These are phyloP conservation scores for Fusarium coicis DNA, from an alignment of 2,329 filamentous ascomycete genomes.

Conservation along the genomic window DNA sequence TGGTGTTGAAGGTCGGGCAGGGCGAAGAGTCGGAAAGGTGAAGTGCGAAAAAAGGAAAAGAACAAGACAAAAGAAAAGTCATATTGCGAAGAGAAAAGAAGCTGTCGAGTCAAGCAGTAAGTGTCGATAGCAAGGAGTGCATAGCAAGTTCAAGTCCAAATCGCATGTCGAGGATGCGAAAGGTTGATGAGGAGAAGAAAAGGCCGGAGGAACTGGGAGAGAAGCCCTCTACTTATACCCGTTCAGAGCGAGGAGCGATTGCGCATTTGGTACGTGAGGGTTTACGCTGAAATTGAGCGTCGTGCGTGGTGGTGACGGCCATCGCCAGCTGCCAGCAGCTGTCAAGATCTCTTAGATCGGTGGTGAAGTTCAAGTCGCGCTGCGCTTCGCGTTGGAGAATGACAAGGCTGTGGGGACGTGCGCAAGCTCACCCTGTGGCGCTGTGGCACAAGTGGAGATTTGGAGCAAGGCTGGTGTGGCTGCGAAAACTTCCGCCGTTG, in stretches of 20 bases:
- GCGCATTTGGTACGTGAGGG: background rate
- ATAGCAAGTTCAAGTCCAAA: conserved; percentile 11
- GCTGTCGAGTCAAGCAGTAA: conserved; percentile 2
- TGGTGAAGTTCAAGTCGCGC: conserved; percentile 10
- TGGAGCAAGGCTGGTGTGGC: conserved; percentile 36
- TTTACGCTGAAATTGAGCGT: background rate
- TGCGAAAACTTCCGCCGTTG: conserved; percentile 44
- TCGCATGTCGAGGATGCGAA: conserved; percentile 12
- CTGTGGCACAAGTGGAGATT: conserved; percentile 21
- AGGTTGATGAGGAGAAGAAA: background rate
- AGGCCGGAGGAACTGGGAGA: background rate
- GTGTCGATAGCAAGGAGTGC: conserved; percentile 9
- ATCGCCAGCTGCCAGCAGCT: background rate
- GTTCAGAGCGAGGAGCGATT: background rate
- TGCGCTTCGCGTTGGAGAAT: background rate
- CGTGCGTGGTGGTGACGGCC: background rate
- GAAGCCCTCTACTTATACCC: conserved; percentile 15
- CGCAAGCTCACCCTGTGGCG: conserved; percentile 14
- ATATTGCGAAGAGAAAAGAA: background rate
- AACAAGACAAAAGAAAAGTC: background rate
- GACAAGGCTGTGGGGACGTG: conserved; percentile 36
- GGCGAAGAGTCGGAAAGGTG: background rate
- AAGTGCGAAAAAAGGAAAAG: background rate
- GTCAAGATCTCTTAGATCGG: background rate
- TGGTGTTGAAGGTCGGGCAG: background rate